Evolutionary conservation across 805 yeast genomes (phyloP).

Genomic region (Lipomyces chichibuensis): DNA sequence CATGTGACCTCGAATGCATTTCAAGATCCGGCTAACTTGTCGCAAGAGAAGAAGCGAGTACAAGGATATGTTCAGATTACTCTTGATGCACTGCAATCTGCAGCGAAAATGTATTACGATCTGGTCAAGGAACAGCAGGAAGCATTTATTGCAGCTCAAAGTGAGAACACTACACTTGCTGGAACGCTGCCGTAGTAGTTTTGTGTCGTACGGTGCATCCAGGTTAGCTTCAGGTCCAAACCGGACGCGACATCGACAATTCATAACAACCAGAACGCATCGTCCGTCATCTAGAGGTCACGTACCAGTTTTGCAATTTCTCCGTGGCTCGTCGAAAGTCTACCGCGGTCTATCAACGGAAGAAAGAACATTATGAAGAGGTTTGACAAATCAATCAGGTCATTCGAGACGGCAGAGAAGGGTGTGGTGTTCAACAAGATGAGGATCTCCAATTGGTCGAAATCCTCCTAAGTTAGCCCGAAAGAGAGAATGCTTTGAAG

Average conservation of each 20-base stretch:
- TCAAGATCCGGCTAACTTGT: slow-evolving; percentile 32
- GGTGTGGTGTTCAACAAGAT: too few species aligned
- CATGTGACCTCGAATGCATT: slow-evolving; percentile 10
- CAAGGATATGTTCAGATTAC: slow-evolving; percentile 20
- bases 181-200: too few species aligned
- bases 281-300: too few species aligned
- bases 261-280: too few species aligned
- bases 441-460: background rate
- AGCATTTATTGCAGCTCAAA: background rate
- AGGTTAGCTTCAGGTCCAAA: too few species aligned
- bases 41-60: slow-evolving; percentile 24
- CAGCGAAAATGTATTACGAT: slow-evolving; percentile 12
- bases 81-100: slow-evolving; percentile 17
- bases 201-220: too few species aligned
- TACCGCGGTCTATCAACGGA: slow-evolving; percentile 4
- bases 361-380: slow-evolving; percentile 4
- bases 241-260: too few species aligned
- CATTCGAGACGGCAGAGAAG: background rate
- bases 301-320: too few species aligned
- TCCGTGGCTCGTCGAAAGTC: slow-evolving; percentile 2
- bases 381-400: background rate
- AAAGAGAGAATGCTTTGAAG: background rate
- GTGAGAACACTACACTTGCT: background rate
- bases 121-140: slow-evolving; percentile 19
- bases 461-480: background rate